Conservation (phyloP, 139 green algal species). For the Asterochloris sp. region DNA sequence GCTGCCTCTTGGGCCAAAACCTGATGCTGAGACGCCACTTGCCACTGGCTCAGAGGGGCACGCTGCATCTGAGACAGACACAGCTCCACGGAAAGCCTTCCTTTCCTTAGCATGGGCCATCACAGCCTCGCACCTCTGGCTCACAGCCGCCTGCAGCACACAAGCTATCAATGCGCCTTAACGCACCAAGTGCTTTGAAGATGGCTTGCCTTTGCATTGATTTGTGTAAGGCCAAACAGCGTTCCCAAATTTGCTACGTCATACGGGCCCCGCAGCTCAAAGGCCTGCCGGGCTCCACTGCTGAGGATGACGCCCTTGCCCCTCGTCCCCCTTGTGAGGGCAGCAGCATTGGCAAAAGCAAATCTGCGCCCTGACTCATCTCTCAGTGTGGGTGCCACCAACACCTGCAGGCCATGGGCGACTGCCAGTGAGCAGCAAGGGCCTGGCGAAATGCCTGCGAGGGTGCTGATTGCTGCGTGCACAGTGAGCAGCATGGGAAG, state of each 20-base stretch:
- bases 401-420: conserved; percentile 24
- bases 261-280: conserved; percentile 56
- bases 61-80: background rate
- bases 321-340: conserved; percentile 39
- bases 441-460: too few relatives aligned
- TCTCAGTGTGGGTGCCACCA: conserved; percentile 33
- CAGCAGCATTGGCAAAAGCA: conserved; percentile 51
- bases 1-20: too few relatives aligned
- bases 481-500: too few relatives aligned
- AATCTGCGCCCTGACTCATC: conserved; percentile 36
- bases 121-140: conserved; percentile 18
- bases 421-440: too few relatives aligned
- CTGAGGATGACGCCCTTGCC: conserved; percentile 50
- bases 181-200: too few relatives aligned
- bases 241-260: conserved; percentile 57
- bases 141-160: conserved; percentile 26
- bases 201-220: conserved; percentile 40
- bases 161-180: background rate
- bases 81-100: conserved; percentile 29
- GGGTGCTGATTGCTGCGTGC: too few relatives aligned
- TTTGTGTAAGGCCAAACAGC: conserved; percentile 48
- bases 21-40: too few relatives aligned
- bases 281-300: conserved; percentile 46
- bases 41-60: too few relatives aligned
- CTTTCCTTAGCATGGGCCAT: conserved; percentile 25